A percentile compares a stretch with the other conserved stretches of the same genome.
phyloP scores from a whole-genome alignment of 768 basidiomycete genomes.

The Russula lepida region DNA sequence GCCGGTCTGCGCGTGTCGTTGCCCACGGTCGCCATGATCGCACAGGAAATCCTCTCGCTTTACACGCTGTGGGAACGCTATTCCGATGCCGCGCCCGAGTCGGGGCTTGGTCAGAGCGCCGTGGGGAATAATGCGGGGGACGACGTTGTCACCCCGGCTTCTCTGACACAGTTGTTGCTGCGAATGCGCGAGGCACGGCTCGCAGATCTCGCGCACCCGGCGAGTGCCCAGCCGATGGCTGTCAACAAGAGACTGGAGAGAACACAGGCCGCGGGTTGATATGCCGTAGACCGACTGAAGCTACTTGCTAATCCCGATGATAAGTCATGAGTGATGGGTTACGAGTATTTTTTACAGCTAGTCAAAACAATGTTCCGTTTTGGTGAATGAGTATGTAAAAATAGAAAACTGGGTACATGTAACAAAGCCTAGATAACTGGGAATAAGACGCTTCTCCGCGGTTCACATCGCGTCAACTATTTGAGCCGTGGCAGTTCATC shows the following conservation, averaged over 20 bases:
- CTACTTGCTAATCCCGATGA: not conserved
- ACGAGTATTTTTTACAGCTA: not conserved
- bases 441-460: not conserved
- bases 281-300: not conserved
- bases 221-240: constrained; percentile 42
- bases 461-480: not conserved
- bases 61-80: constrained; percentile 88
- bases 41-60: constrained; percentile 84
- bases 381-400: not conserved
- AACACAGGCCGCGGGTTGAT: constrained; percentile 52
- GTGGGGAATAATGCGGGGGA: constrained; percentile 22
- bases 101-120: constrained; percentile 10
- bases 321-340: not conserved
- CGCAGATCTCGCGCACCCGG: constrained; percentile 45
- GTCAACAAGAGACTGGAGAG: constrained; percentile 71
- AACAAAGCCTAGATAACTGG: not conserved
- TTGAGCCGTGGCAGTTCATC: constrained; percentile 23
- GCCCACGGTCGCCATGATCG: constrained; percentile 70
- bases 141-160: constrained; percentile 44
- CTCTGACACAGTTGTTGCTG: constrained; percentile 47
- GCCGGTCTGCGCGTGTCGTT: constrained; percentile 81
- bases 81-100: constrained; percentile 47
- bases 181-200: constrained; percentile 61
- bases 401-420: constrained; percentile 1
- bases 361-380: not conserved